These are phyloP conservation scores for Scheffersomyces illinoinensis DNA, from an alignment of 1,139 yeast species.

Conservation along the genomic window DNA sequence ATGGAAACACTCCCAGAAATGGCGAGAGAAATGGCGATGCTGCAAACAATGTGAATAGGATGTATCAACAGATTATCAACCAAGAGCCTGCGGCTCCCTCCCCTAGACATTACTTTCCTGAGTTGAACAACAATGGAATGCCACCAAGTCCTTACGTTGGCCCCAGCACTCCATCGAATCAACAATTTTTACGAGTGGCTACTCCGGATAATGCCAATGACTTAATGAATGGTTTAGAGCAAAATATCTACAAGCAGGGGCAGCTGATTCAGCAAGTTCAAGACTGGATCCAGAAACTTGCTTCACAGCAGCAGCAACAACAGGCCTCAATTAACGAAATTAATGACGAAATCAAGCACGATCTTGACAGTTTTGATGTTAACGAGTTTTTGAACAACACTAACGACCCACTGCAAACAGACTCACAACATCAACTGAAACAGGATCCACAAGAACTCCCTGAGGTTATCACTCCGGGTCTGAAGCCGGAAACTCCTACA, in stretches of 20 bases:
- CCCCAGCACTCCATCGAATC: conserved; percentile 9
- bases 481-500: not conserved
- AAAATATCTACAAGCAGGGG: conserved; percentile 50
- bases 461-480: not conserved
- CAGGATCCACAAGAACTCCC: not conserved
- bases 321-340: conserved; percentile 18
- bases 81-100: conserved; percentile 26
- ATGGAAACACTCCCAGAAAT: conserved; percentile 23
- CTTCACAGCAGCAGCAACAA: conserved; percentile 37
- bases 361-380: conserved; percentile 40
- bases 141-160: conserved; percentile 9
- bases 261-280: conserved; percentile 58
- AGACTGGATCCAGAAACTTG: conserved; percentile 55
- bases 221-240: conserved; percentile 39
- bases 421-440: not conserved
- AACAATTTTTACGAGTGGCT: conserved; percentile 8
- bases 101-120: conserved; percentile 37
- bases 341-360: conserved; percentile 11
- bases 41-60: conserved; percentile 23
- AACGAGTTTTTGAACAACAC: conserved; percentile 32
- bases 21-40: conserved; percentile 7
- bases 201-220: conserved; percentile 16
- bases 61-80: conserved; percentile 34
- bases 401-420: not conserved
- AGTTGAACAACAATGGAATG: conserved; percentile 18